Conservation (phyloP, 1,284 basidiomycete species). For the Violaceomyces palustris region DNA sequence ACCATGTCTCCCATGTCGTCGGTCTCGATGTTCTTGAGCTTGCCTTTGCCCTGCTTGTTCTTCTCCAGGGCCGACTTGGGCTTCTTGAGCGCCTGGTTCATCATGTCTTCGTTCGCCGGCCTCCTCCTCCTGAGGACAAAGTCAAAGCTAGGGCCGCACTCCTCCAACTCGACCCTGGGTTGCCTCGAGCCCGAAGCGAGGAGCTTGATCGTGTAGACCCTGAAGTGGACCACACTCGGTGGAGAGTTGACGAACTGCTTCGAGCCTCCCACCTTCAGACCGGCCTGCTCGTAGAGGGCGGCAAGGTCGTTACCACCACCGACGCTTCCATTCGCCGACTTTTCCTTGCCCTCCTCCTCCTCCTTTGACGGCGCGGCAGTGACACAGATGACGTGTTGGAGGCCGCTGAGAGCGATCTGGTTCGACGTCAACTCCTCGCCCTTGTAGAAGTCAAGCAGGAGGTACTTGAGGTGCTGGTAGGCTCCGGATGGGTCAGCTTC, state of each 20-base stretch:
- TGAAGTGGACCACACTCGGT: conserved; percentile 76
- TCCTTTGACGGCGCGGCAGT: conserved; percentile 28
- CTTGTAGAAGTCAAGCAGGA: conserved; percentile 81
- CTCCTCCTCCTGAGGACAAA: conserved; percentile 71
- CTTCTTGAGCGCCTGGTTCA: conserved; percentile 73
- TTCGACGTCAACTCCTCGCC: conserved; percentile 70
- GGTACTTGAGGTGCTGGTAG: conserved; percentile 67
- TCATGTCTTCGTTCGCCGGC: conserved; percentile 69
- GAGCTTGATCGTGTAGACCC: conserved; percentile 75
- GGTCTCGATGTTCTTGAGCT: conserved; percentile 66
- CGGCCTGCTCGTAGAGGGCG: conserved; percentile 40
- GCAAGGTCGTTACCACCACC: conserved; percentile 16
- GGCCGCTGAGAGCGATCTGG: conserved; percentile 67
- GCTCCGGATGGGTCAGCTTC: conserved; percentile 35
- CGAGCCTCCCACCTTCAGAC: conserved; percentile 37
- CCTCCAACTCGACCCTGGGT: conserved; percentile 66
- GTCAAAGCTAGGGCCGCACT: conserved; percentile 89
- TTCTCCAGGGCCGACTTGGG: conserved; percentile 74
- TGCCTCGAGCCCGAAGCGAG: conserved; percentile 59
- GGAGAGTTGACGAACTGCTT: conserved; percentile 54
- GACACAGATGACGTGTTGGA: conserved; percentile 77
- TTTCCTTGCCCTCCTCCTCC: conserved; percentile 1
- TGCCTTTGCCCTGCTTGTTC: conserved; percentile 52
- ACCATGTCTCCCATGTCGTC: conserved; percentile 97
- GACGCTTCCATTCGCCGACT: background rate